These are phyloP conservation scores for Calocybe cyanea DNA, from an alignment of 768 basidiomycete species.

Conservation along the genomic window DNA sequence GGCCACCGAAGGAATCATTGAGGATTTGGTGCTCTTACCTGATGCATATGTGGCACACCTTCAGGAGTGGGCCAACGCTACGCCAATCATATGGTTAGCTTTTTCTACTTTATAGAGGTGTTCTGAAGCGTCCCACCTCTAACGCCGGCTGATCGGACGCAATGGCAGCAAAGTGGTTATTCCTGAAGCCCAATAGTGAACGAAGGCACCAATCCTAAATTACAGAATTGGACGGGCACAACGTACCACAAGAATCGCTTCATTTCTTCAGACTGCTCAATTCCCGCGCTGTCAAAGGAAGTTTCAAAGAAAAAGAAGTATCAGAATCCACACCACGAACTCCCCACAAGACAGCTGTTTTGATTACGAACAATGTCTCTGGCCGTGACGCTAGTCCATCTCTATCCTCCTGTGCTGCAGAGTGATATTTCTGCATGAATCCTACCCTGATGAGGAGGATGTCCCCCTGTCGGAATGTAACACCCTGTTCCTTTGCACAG, in stretches of 20 bases:
- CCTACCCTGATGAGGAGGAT: conserved; percentile 59
- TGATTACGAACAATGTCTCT: conserved; percentile 49
- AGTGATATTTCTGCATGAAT: conserved; percentile 55
- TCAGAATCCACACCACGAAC: background rate
- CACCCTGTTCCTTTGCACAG: conserved; percentile 55
- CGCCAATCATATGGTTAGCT: conserved; percentile 8
- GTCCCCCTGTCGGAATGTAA: conserved; percentile 55
- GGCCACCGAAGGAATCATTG: background rate
- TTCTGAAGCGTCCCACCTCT: conserved; percentile 38
- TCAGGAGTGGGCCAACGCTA: conserved; percentile 53
- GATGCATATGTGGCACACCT: conserved; percentile 46
- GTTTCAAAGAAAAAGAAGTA: background rate
- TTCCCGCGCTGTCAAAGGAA: conserved; percentile 47
- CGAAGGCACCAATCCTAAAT: background rate
- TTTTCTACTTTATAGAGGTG: background rate
- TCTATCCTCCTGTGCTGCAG: conserved; percentile 37
- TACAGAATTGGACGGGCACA: background rate
- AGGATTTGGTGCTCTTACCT: conserved; percentile 34
- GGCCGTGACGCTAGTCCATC: conserved; percentile 36
- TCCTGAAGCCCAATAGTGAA: conserved; percentile 33
- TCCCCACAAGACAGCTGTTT: background rate
- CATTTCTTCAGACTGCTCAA: conserved; percentile 68
- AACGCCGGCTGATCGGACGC: conserved; percentile 66
- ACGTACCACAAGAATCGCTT: conserved; percentile 67
- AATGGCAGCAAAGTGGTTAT: conserved; percentile 70